A percentile compares a stretch with the other conserved stretches of the same genome.
Evolutionary conservation across 176 grass and related monocot species (phyloP).

Genomic region (Rhynchospora tenuis): DNA sequence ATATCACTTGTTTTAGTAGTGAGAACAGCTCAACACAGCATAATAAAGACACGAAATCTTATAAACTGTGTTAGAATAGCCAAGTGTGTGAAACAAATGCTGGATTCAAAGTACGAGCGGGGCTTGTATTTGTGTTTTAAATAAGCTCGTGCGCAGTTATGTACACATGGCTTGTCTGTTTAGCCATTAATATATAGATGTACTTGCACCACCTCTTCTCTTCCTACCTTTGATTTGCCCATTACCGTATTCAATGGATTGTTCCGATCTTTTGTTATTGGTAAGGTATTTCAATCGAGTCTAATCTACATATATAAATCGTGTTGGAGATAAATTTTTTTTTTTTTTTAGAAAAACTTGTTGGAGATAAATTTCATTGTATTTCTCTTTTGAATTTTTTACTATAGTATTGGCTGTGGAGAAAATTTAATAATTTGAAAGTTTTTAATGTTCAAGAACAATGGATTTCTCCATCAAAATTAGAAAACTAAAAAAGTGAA

Average conservation of each 20-base stretch:
- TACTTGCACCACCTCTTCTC: neutral
- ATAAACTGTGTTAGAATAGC: neutral
- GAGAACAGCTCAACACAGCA: constrained; percentile 4
- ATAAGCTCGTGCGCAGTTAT: constrained; percentile 12
- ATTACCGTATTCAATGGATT: neutral
- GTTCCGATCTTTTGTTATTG: neutral
- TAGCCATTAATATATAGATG: neutral
- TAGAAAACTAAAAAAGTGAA: no score
- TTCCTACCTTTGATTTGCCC: neutral
- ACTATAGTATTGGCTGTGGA: no score
- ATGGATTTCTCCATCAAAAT: no score
- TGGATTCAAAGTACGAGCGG: constrained; percentile 1
- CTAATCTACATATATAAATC: no score
- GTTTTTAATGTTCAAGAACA: no score
- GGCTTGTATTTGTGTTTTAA: neutral
- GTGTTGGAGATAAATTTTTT: no score
- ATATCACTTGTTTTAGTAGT: neutral
- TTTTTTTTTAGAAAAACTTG: no score
- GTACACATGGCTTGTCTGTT: constrained; percentile 9
- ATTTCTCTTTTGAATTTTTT: no score
- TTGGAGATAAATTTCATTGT: no score
- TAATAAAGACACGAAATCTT: neutral
- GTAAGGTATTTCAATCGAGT: neutral
- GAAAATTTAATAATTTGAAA: no score
- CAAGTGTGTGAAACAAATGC: constrained; percentile 2